A percentile compares a stretch with the other conserved stretches of the same genome.
Conservation (phyloP, 148 eudicot genomes). For the Pouteria glomerata region DNA sequence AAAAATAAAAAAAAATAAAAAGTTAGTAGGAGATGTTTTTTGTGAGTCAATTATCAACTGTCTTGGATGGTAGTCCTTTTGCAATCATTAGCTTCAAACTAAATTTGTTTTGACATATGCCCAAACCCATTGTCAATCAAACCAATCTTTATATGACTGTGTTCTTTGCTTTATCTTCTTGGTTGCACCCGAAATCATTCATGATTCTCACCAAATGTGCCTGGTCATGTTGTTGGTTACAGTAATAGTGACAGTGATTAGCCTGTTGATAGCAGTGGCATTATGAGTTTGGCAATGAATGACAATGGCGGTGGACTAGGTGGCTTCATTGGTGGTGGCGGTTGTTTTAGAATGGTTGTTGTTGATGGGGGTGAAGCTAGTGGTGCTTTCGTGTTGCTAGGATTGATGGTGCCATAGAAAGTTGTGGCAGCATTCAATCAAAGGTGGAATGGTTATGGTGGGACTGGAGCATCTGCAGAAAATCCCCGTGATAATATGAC, state of each 20-base stretch:
- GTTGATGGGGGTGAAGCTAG: no score
- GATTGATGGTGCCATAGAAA: no score
- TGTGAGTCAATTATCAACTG: neutral
- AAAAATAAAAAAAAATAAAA: no score
- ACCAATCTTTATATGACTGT: neutral
- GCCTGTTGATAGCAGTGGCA: neutral
- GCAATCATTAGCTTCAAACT: neutral
- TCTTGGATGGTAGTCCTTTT: neutral
- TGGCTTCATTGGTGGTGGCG: neutral
- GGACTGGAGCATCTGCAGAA: no score
- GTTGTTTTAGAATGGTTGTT: no score
- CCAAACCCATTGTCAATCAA: neutral
- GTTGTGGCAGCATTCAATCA: neutral
- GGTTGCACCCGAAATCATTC: neutral
- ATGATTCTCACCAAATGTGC: conserved; percentile 2
- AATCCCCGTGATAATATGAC: no score
- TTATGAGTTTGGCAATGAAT: neutral
- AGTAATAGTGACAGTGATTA: neutral
- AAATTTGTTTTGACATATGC: neutral
- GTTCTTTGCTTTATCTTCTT: neutral
- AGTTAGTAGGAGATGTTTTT: neutral
- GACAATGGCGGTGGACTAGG: neutral
- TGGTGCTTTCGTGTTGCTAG: no score
- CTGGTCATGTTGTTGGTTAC: neutral
- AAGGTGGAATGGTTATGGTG: no score